Evolutionary conservation across 352 stramenopile genomes (phyloP), one percentile per base, ranked within the genome.

Genomic region (Sclerospora graminicola): DNA sequence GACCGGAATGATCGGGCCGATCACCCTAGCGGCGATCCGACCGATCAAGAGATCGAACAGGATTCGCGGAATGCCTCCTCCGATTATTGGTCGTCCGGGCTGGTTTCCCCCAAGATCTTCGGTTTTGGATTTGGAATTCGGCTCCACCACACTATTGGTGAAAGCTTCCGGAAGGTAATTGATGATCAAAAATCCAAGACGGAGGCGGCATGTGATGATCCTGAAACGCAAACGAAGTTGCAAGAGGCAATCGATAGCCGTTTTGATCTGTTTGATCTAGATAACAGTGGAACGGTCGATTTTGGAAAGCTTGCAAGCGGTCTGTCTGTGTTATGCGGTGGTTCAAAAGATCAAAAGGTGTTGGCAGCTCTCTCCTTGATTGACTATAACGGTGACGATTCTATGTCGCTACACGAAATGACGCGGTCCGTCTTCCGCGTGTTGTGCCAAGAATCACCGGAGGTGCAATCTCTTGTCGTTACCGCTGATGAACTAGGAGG

Each of bases 321-420:
- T 2, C 36, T 95, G 11, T 90, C 78, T 4, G 69, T 94, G 16
- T 54, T 95, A 8, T 92, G 77, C 24, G 79, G 67, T 5, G 84
- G 84, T 20, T 90, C 81, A 6, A 86, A 91, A 45, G 61, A 89
- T 21, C 80, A 95, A 31, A 93, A 93, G 45, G 71, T 92, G 15
- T 60, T 85, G 23, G 76, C 81, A 7, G 83, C 81, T 8, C 94
- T 95, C 35, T 66, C 67, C 8, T 50, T 95, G 1, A 90, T 93
- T 47, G 84, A 95, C 47, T 87, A 89, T 40, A 90, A 95, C 49
- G 78, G 77, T 21, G 84, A 95, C 48, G 80, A 80, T 0, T 90
- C 82, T 43, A 92, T 95, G 29, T 91, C 81, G 1, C 30, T 87
- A 9, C 70, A 87, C 7, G 82, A 95, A 29, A 90, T 95, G 77